Evolutionary conservation across 108 stramenopile species (phyloP), one percentile per base, ranked within the genome.

Genomic region (Nitzschia sp.): DNA sequence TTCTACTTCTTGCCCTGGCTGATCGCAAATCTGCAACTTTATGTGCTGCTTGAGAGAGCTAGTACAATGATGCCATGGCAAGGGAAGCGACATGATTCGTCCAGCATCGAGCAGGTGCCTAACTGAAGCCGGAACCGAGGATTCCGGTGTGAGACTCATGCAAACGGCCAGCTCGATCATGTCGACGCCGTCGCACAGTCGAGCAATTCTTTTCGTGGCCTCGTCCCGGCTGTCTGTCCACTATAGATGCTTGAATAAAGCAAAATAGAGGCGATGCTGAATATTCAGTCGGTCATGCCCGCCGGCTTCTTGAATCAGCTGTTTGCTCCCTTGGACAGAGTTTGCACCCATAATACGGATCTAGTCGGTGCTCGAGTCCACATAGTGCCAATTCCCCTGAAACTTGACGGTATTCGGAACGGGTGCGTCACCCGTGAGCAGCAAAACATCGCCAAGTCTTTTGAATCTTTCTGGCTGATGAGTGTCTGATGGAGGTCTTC

Each of bases 171-270:
- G n/a, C n/a, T n/a, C n/a, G 48, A 87, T 77, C 56, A 92, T 49
- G 76, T 86, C 86, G 26, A 92, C 82, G 28, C 87, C 78, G 28
- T 82, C 79, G 45, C 91, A 87, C 6, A 94, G 81, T 18, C 70
- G 48, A 19, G 47, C 55, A 2, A 90, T 61, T 3, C 91, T 70
- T 45, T 68, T 24, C 55, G 91, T 77, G 9, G 97, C 96, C 72
- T 96, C 91, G 32, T 80, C 81, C 42, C 78, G 64, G 54, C 78
- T 71, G 28, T 86, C 95, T 56, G 83, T 87, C 4, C 85, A 76
- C 96, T 96, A 97, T 11, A 90, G 66, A 65, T 97, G 95, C 75
- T 97, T 97, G 35, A 97, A 68, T 74, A 77, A 95, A 21, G 96
- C 97, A 68, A 92, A 96, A 56, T 96, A 91, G 9, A 96, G 81